A percentile compares a stretch with the other conserved stretches of the same genome.
Conservation (phyloP, 208 protist genomes). For the Trypanosoma caninum region DNA sequence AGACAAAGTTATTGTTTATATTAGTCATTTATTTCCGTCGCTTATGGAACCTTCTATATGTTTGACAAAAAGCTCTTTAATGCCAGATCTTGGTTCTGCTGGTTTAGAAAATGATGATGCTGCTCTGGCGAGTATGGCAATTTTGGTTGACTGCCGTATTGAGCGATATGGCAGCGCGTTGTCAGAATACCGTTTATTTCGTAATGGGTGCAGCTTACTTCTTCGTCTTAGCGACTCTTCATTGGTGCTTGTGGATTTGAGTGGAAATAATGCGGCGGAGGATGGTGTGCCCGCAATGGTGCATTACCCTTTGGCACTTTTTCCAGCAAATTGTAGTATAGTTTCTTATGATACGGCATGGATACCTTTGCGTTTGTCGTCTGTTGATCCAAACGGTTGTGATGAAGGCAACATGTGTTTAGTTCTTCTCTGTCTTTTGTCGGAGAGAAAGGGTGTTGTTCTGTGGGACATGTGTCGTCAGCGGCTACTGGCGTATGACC, state of each 20-base stretch:
- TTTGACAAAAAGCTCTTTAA: slow-evolving; percentile 9
- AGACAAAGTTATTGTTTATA: slow-evolving; percentile 10
- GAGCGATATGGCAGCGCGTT: slow-evolving; percentile 28
- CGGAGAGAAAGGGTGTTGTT: slow-evolving; percentile 58
- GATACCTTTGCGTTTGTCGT: slow-evolving; percentile 16
- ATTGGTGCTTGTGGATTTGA: slow-evolving; percentile 65
- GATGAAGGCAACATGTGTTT: slow-evolving; percentile 28
- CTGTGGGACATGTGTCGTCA: slow-evolving; percentile 72
- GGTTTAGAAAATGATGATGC: not conserved
- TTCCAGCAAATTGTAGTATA: slow-evolving; percentile 59
- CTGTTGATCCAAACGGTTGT: not conserved
- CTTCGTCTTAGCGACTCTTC: slow-evolving; percentile 67
- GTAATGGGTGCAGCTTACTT: slow-evolving; percentile 65
- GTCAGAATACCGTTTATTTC: slow-evolving; percentile 35
- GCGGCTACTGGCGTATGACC: slow-evolving; percentile 25
- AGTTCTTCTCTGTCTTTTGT: slow-evolving; percentile 54
- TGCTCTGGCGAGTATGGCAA: slow-evolving; percentile 44
- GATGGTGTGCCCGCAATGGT: slow-evolving; percentile 46
- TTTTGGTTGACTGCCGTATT: slow-evolving; percentile 64
- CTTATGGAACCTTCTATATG: slow-evolving; percentile 10
- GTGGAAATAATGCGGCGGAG: slow-evolving; percentile 32
- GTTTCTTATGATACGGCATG: slow-evolving; percentile 63
- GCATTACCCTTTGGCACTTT: slow-evolving; percentile 45
- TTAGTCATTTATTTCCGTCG: not conserved
- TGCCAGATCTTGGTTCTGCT: not conserved